These are phyloP conservation scores for Blastomyces emzantsi DNA, from an alignment of 2,329 filamentous ascomycete species.

Conservation along the genomic window DNA sequence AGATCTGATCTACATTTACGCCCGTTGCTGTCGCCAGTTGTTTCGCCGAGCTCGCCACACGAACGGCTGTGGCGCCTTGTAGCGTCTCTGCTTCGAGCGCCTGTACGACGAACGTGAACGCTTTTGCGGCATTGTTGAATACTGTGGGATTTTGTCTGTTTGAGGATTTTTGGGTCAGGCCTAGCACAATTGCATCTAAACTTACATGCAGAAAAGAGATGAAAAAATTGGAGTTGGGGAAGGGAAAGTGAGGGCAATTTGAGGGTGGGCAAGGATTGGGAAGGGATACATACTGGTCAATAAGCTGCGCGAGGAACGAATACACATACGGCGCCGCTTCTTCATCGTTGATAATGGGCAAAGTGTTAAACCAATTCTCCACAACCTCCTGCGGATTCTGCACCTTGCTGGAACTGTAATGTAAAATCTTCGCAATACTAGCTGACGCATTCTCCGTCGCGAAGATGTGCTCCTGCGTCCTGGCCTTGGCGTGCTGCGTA, in stretches of 20 bases:
- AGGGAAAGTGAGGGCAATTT: background rate
- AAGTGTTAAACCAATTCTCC: constrained; percentile 77
- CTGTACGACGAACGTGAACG: constrained; percentile 77
- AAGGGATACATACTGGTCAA: constrained; percentile 69
- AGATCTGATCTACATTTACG: constrained; percentile 64
- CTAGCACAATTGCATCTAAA: too few relatives aligned
- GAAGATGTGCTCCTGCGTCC: constrained; percentile 88
- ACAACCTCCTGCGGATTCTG: constrained; percentile 66
- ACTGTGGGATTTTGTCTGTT: constrained; percentile 79
- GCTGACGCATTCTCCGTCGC: constrained; percentile 97
- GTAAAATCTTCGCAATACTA: constrained; percentile 91
- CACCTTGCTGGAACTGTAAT: constrained; percentile 74
- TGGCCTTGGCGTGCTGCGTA: constrained; percentile 68
- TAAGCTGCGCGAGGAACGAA: constrained; percentile 79
- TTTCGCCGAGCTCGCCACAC: constrained; percentile 71
- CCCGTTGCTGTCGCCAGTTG: constrained; percentile 63
- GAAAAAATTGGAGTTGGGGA: background rate
- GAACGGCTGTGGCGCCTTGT: constrained; percentile 69
- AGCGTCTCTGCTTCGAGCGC: constrained; percentile 87
- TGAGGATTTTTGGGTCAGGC: constrained; percentile 12
- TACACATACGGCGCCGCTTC: constrained; percentile 97
- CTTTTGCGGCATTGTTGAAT: constrained; percentile 63
- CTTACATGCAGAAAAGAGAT: background rate
- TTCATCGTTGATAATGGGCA: constrained; percentile 90
- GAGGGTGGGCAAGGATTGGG: background rate